phyloP scores from a whole-genome alignment of 768 basidiomycete species.

The Termitomyces bulborhizus region DNA sequence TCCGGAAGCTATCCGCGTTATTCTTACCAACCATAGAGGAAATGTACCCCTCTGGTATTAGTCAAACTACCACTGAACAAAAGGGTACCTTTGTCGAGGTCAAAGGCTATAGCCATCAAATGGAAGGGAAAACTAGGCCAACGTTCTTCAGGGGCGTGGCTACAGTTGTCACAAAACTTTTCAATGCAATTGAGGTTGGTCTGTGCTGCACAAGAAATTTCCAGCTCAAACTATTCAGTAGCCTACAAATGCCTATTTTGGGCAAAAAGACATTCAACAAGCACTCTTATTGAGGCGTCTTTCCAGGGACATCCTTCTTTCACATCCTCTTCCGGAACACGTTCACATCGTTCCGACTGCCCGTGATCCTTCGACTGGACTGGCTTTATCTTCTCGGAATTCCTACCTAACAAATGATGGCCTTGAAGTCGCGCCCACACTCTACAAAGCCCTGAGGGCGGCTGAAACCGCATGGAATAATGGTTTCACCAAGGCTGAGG shows the following conservation, averaged over 20 bases:
- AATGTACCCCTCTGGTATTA: slow-evolving; percentile 93
- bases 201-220: background rate
- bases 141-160: slow-evolving; percentile 95
- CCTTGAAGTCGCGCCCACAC: slow-evolving; percentile 56
- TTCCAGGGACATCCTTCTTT: slow-evolving; percentile 72
- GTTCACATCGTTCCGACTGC: slow-evolving; percentile 87
- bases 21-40: slow-evolving; percentile 76
- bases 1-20: slow-evolving; percentile 54
- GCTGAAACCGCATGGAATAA: slow-evolving; percentile 51
- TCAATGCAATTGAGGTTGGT: slow-evolving; percentile 83
- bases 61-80: slow-evolving; percentile 67
- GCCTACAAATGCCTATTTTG: slow-evolving; percentile 93
- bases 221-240: slow-evolving; percentile 22
- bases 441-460: slow-evolving; percentile 61
- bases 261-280: slow-evolving; percentile 98
- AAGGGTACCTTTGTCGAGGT: slow-evolving; percentile 90
- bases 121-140: slow-evolving; percentile 87
- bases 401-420: slow-evolving; percentile 67
- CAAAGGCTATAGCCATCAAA: slow-evolving; percentile 83
- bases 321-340: slow-evolving; percentile 64
- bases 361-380: slow-evolving; percentile 54
- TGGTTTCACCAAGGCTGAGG: slow-evolving; percentile 43
- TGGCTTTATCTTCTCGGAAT: slow-evolving; percentile 92
- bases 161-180: slow-evolving; percentile 91
- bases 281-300: slow-evolving; percentile 78